Evolutionary conservation across 2,329 filamentous ascomycete genomes (phyloP).

Genomic region (Aspergillus niger): DNA sequence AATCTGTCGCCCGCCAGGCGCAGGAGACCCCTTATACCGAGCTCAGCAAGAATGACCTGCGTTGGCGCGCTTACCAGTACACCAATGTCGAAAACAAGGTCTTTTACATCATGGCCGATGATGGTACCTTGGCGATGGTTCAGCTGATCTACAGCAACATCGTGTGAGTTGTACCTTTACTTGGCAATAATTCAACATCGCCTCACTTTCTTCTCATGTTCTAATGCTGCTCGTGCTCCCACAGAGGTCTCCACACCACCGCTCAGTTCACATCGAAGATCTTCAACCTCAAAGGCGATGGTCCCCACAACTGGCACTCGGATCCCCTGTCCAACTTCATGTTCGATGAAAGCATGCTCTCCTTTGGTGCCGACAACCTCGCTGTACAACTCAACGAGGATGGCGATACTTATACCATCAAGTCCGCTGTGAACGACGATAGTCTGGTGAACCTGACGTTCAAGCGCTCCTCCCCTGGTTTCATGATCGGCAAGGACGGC

Average conservation of each 20-base stretch:
- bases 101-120: constrained; percentile 85
- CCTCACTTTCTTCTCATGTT: constrained; percentile 3
- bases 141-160: constrained; percentile 99
- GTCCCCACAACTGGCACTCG: constrained; percentile 79
- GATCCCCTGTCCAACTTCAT: constrained; percentile 75
- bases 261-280: constrained; percentile 94
- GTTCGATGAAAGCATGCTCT: constrained; percentile 80
- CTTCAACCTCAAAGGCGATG: constrained; percentile 72
- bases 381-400: constrained; percentile 85
- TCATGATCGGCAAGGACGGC: constrained; percentile 81
- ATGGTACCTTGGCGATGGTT: constrained; percentile 72
- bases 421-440: constrained; percentile 79
- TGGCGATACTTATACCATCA: constrained; percentile 80
- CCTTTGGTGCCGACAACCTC: constrained; percentile 83
- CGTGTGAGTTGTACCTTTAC: constrained; percentile 61
- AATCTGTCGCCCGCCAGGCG: constrained; percentile 79
- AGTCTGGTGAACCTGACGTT: constrained; percentile 85
- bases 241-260: constrained; percentile 83
- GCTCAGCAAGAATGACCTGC: constrained; percentile 72
- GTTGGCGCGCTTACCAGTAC: constrained; percentile 78
- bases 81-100: constrained; percentile 93
- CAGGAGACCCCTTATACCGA: constrained; percentile 78
- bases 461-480: constrained; percentile 74
- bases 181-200: not conserved
- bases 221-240: constrained; percentile 12